phyloP scores from a whole-genome alignment of 441 rosid species.

The Monsonia emarginata region DNA sequence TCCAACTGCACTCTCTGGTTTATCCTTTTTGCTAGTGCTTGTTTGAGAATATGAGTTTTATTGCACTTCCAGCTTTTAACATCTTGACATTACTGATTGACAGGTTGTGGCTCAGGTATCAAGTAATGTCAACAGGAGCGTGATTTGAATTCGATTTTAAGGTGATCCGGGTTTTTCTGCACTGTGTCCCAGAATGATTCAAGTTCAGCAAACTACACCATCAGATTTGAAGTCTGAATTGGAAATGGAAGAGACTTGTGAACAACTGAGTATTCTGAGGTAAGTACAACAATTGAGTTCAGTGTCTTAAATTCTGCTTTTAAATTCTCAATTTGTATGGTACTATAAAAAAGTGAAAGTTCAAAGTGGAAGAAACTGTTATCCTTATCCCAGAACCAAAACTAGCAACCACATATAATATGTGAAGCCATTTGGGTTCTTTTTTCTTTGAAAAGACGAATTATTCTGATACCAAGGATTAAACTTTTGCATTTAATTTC shows the following conservation, averaged over 20 bases:
- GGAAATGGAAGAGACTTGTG: background rate
- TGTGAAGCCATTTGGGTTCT: background rate
- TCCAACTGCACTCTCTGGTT: background rate
- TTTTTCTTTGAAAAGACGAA: background rate
- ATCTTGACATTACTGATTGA: background rate
- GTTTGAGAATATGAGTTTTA: background rate
- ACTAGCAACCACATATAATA: background rate
- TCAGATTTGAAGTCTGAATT: background rate
- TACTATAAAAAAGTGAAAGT: background rate
- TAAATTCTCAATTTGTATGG: background rate
- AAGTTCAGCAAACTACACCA: background rate
- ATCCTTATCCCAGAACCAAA: slow-evolving; percentile 5
- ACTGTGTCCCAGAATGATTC: background rate
- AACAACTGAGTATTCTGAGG: background rate
- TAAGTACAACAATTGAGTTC: background rate
- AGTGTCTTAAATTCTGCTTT: background rate
- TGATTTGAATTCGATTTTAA: background rate
- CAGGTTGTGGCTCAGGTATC: background rate
- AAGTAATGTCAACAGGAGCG: background rate
- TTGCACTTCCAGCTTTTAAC: background rate
- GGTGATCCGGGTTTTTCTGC: background rate
- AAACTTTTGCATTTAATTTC: background rate
- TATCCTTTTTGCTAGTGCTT: background rate
- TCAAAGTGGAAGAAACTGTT: background rate
- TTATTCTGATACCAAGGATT: background rate